phyloP scores from a whole-genome alignment of 345 rosid species.

The Hibiscus mutabilis region DNA sequence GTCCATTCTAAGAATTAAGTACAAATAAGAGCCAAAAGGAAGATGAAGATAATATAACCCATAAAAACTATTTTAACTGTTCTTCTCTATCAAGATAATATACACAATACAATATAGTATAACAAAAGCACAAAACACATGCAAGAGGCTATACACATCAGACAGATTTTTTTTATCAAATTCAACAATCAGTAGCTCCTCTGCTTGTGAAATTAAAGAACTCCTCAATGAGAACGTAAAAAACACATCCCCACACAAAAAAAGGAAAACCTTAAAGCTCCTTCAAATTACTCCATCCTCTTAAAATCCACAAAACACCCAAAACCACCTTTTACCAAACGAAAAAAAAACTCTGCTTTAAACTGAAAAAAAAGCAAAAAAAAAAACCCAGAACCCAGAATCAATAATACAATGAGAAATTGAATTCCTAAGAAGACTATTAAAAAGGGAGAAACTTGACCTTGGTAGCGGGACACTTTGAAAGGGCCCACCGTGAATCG shows the following conservation, averaged over 20 bases:
- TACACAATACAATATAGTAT: background rate
- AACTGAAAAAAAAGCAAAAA: background rate
- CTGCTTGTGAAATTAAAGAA: background rate
- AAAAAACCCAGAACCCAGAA: background rate
- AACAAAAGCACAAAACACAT: no score
- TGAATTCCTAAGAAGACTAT: background rate
- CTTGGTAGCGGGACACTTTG: constrained; percentile 49
- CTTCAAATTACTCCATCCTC: background rate
- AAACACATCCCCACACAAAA: background rate
- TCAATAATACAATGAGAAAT: background rate
- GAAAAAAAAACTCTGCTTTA: background rate
- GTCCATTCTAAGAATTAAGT: background rate
- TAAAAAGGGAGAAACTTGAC: constrained; percentile 15
- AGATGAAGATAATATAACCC: no score
- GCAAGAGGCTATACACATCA: background rate
- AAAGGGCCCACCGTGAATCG: constrained; percentile 31
- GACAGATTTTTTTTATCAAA: background rate
- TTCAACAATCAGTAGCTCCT: background rate
- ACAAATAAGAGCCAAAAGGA: no score
- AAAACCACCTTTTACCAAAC: background rate
- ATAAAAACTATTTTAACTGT: no score
- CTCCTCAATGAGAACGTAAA: background rate
- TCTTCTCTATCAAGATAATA: background rate
- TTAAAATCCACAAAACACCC: background rate
- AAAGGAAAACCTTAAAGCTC: background rate